Evolutionary conservation across 345 rosid genomes (phyloP).

Genomic region (Melaleuca quinquenervia): DNA sequence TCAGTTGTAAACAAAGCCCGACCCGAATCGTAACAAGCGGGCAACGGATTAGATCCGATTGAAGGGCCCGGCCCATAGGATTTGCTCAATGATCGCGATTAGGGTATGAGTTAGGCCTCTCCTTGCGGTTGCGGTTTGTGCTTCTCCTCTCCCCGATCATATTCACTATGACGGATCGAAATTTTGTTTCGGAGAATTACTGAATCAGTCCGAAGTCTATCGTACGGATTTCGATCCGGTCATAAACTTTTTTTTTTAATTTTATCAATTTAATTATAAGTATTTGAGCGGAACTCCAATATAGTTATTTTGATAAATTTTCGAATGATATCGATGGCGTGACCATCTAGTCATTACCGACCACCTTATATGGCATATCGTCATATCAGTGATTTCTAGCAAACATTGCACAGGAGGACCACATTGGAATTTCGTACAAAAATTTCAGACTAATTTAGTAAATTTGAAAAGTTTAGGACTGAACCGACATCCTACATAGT

Average conservation of each 20-base stretch:
- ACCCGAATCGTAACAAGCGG: neutral
- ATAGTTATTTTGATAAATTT: accelerated
- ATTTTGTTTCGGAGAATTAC: neutral
- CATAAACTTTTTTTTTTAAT: neutral
- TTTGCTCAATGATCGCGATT: neutral
- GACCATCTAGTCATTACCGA: accelerated
- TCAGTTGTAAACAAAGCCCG: neutral
- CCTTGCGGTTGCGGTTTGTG: neutral
- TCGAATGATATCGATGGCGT: neutral
- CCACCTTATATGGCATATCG: neutral
- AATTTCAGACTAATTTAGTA: neutral
- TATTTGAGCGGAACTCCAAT: accelerated
- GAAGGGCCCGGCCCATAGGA: neutral
- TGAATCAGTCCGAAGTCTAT: neutral
- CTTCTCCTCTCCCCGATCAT: neutral
- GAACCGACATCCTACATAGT: accelerated
- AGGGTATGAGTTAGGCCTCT: neutral
- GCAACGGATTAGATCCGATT: neutral
- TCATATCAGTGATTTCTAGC: accelerated
- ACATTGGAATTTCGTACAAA: neutral
- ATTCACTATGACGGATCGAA: neutral
- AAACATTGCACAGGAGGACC: accelerated
- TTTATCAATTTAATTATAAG: neutral
- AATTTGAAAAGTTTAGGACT: neutral
- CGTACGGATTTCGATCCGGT: accelerated